Evolutionary conservation across 257 asterid species (phyloP).

Genomic region (Verbascum thapsus): DNA sequence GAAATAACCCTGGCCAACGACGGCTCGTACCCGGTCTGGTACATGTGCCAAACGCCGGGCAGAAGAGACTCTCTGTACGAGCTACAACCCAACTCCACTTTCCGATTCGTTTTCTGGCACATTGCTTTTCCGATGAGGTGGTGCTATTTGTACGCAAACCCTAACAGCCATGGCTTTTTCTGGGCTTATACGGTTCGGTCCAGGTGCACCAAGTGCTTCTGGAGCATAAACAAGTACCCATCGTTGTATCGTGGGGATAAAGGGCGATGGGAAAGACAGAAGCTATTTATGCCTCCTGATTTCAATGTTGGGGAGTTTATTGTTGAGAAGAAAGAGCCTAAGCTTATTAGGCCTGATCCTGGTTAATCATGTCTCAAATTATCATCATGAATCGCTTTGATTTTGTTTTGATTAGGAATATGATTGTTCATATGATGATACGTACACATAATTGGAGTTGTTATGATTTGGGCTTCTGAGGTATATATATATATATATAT

Average conservation of each 20-base stretch:
- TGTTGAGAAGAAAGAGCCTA: not conserved
- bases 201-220: slow-evolving; percentile 59
- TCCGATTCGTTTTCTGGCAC: slow-evolving; percentile 39
- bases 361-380: too few species aligned
- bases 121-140: slow-evolving; percentile 66
- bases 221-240: slow-evolving; percentile 57
- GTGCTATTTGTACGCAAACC: slow-evolving; percentile 55
- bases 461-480: too few species aligned
- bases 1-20: slow-evolving; percentile 54
- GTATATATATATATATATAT: too few species aligned
- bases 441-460: too few species aligned
- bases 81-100: slow-evolving; percentile 39
- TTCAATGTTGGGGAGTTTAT: slow-evolving; percentile 3
- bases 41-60: slow-evolving; percentile 52
- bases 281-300: slow-evolving; percentile 42
- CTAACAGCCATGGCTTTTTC: slow-evolving; percentile 45
- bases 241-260: slow-evolving; percentile 47
- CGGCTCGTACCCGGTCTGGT: slow-evolving; percentile 33
- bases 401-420: too few species aligned
- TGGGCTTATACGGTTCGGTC: slow-evolving; percentile 61
- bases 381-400: too few species aligned
- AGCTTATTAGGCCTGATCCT: too few species aligned
- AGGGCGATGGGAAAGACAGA: slow-evolving; percentile 58
- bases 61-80: slow-evolving; percentile 32
- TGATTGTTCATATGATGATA: too few species aligned